phyloP scores from a whole-genome alignment of 495 filamentous ascomycete species.

The Neurospora discreta region DNA sequence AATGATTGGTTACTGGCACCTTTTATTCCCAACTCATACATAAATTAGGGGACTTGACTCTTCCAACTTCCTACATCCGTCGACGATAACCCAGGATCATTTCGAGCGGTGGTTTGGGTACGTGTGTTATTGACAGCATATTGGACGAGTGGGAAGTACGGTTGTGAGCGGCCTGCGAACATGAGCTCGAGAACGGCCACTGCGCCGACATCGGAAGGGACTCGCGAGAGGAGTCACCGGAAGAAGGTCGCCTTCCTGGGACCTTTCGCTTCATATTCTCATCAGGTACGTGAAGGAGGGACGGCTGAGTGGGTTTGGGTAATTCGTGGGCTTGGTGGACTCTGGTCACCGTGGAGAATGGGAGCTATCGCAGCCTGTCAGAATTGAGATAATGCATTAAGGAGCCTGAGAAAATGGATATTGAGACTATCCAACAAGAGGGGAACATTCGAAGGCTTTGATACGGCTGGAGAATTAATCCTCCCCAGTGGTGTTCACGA shows the following conservation, averaged over 20 bases:
- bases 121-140: not conserved
- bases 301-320: not conserved
- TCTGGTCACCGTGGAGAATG: not conserved
- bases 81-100: not conserved
- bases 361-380: not conserved
- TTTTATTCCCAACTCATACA: not conserved
- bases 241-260: conserved; percentile 67
- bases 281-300: conserved; percentile 64
- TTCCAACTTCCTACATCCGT: not conserved
- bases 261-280: conserved; percentile 74
- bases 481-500: not conserved
- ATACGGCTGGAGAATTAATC: not conserved
- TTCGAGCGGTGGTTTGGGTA: not conserved
- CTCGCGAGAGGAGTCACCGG: not conserved
- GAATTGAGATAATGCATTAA: not conserved
- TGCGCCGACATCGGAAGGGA: not conserved
- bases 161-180: not conserved
- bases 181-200: not conserved
- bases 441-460: not conserved
- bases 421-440: not conserved
- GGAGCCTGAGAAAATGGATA: not conserved
- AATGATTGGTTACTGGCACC: not conserved
- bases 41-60: not conserved
- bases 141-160: not conserved
- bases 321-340: not conserved